Base-by-base conservation (phyloP, 148 eudicot species). In the Vaccinium darrowii region DNA sequence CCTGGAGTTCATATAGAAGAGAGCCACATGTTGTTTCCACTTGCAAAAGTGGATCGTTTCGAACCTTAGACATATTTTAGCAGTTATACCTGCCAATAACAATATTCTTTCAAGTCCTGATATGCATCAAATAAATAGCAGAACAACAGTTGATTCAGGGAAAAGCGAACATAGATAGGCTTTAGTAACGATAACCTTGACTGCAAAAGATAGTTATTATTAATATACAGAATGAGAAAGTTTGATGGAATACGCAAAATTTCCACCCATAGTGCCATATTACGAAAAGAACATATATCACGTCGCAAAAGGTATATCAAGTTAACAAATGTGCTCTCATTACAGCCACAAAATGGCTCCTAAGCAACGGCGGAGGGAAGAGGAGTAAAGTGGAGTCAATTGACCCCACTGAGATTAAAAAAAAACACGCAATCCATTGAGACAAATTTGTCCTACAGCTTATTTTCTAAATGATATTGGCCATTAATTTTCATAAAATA, bases 1-100 rank as follows among this genome's bases (percentile, higher is more conserved):
- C 94, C 94, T 92, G 91, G 58, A 92, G 89, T 83, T 92, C 94
- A 81, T 88, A 84, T 56, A 89, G 89, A 83, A 91, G 89, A 79
- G 93, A 76, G 81, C 94, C 92, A 79, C 92, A 88, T 12, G 91
- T 87, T 71, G 92, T 88, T 86, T 90, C 91, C 82, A 88, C 83
- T 87, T 86, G 91, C 84, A 80, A 16, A 74, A 88, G 85, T 47
- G 83, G 86, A 84, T 92, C 87, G 14, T 73, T 86, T 77, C 50
- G 89, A 33, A 80, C 83, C 54, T 71, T 65, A 47, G 91, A 56
- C 93, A 91, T 91, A 47, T 72, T 81, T 2, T 43, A 84, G 78
- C 74, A 83, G 25, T 75, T 72, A 73, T 65, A 80, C 72, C 86
- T 87, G 82, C 54, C 36, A 76, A 72, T 53, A 43, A 36, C 73